Evolutionary conservation across 2,329 filamentous ascomycete species (phyloP), one percentile per base, ranked within the genome.

Genomic region (Hymenoscyphus albidus): DNA sequence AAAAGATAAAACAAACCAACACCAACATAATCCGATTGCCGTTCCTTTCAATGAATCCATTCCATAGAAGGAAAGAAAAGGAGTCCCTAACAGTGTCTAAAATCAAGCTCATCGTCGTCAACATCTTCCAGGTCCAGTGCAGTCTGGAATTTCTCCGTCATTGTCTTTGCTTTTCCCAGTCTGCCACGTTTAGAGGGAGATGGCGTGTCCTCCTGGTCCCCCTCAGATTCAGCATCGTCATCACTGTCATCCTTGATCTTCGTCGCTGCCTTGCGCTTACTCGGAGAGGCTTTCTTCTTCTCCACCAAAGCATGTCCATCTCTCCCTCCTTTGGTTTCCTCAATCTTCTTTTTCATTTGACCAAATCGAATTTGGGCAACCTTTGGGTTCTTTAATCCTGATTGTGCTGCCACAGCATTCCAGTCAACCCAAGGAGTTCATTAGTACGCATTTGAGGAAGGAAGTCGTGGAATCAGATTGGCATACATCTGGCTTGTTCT

Each of bases 341-440:
- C 39, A 38, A 59, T 59, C 57, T 83, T 82, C 60, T 76, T 76
- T 71, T 80, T 82, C 66, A 83, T 78, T 67, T 83, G 81, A 3
- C 81, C 78, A 64, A 80, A 83, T 60, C 82, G 81, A 38, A 80
- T 78, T 78, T 81, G 59, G 58, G 82, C 81, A 3, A 79, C 77
- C 10, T 77, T 75, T 0, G 76, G 78, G 31, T 77, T 82, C 66
- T 83, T 82, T 76, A 82, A 80, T 7, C 76, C 75, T 7, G 75
- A 72, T 16, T 80, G 78, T 0, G 55, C 32, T 0, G 81, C 80
- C 2, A 83, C 79, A 6, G 12, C 32, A 16, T 5, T 35, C 58
- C 61, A 62, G 39, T 62, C 39, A 5, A 58, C 61, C 61, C 58
- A 27, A 22, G 18, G 5, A 13, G n/a, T 40, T 14, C n/a, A 38